Percentiles rank a stretch among this genome's conserved stretches.
These are phyloP conservation scores for Blastocrithidia nonstop DNA, from an alignment of 208 protist species.

Conservation along the genomic window DNA sequence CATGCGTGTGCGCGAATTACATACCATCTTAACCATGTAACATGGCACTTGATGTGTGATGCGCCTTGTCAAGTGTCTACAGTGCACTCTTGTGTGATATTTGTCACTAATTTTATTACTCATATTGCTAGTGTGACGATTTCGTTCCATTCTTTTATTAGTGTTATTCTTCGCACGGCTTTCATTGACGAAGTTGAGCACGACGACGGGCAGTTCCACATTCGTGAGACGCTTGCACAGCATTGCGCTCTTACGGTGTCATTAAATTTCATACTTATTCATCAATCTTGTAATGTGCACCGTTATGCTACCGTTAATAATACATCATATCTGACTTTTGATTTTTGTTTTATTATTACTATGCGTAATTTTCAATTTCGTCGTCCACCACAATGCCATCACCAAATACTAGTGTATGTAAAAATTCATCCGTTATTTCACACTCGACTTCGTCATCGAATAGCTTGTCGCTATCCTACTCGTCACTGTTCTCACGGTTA, in stretches of 20 bases:
- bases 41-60: conserved; percentile 19
- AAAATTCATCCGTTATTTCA: conserved; percentile 73
- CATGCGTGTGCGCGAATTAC: not conserved
- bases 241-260: conserved; percentile 27
- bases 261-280: conserved; percentile 19
- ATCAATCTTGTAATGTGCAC: conserved; percentile 7
- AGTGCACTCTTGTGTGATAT: not conserved
- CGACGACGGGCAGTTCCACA: conserved; percentile 19
- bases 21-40: no score
- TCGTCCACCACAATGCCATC: conserved; percentile 6
- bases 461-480: conserved; percentile 44
- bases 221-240: conserved; percentile 13
- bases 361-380: conserved; percentile 8
- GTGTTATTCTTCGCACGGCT: no score
- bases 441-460: conserved; percentile 74
- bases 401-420: conserved; percentile 63
- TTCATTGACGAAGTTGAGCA: no score
- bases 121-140: conserved; percentile 2
- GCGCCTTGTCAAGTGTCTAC: conserved; percentile 33
- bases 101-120: not conserved
- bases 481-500: no score
- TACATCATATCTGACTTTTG: conserved; percentile 5
- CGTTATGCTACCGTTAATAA: conserved; percentile 6
- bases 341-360: conserved; percentile 6
- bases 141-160: no score